Evolutionary conservation across 495 filamentous ascomycete species (phyloP).

Genomic region (Massariosphaeria phaeospora): DNA sequence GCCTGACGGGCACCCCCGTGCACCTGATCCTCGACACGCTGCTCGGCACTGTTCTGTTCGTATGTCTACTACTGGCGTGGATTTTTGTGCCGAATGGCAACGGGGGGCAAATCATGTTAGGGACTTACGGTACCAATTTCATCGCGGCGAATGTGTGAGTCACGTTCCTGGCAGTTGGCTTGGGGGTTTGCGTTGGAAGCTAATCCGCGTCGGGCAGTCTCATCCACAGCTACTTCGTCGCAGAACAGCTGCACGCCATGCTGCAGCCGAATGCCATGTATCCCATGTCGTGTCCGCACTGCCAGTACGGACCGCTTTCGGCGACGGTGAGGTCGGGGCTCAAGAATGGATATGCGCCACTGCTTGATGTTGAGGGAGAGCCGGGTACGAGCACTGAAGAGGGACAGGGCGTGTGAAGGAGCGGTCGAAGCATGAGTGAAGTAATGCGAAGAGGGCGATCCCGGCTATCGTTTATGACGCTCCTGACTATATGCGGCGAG

Average conservation of each 20-base stretch:
- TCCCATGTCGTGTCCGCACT: slow-evolving; percentile 8
- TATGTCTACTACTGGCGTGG: slow-evolving; percentile 23
- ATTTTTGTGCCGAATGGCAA: neutral
- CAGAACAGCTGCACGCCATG: slow-evolving; percentile 3
- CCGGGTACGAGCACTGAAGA: neutral
- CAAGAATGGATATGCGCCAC: slow-evolving; percentile 12
- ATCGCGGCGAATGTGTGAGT: slow-evolving; percentile 22
- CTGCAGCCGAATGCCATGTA: neutral
- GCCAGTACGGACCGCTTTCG: slow-evolving; percentile 9
- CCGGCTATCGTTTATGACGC: too few relatives aligned
- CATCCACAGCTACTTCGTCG: slow-evolving; percentile 14
- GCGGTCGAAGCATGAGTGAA: too few relatives aligned
- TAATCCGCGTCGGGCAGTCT: slow-evolving; percentile 1
- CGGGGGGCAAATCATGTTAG: slow-evolving; percentile 14
- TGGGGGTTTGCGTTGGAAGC: neutral
- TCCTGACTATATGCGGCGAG: too few relatives aligned
- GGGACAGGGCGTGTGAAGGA: neutral
- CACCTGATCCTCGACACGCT: slow-evolving; percentile 10
- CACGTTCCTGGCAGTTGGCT: neutral
- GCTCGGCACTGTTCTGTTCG: slow-evolving; percentile 6
- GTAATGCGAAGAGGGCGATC: too few relatives aligned
- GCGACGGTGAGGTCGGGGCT: neutral
- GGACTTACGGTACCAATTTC: slow-evolving; percentile 24
- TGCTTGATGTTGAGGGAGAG: slow-evolving; percentile 11
- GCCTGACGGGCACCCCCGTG: slow-evolving; percentile 9